Base-by-base conservation (phyloP, 192 early-diverging fungal genomes). In the Fimicolochytrium jonesii region DNA sequence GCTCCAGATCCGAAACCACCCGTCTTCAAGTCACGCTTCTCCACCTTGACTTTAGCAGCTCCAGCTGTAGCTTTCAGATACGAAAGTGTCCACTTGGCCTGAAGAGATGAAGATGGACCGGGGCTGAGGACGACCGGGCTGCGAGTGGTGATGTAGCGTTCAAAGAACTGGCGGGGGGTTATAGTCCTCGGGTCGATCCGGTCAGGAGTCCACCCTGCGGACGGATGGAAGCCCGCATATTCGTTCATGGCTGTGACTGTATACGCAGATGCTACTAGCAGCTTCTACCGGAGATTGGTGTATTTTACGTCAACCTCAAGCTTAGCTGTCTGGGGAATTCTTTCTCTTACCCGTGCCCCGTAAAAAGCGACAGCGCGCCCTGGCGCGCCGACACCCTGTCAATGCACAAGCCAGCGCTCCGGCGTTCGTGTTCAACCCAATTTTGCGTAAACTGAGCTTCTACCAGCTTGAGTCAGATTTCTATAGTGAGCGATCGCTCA, bases 141-240 rank as follows among this genome's bases (percentile, higher is more conserved):
- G 43, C 80, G 66, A 5, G 71, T 80, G 0, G 58, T 64, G n/a
- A 82, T 59, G 53, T 61, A 82, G 41, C 66, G 42, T 3, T 28
- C 41, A 47, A 69, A 79, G 53, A 82, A 82, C 6, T 48, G 41
- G 15, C 59, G 1, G 4, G 80, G 72, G 1, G 66, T 46, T 26
- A 75, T 66, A 17, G 9, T 25, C 3, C 30, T 31, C 10, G 68
- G 47, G 26, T 63, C 46, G 1, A 76, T 61, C 20, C 64, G 63
- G 3, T 54, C 58, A 18, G 68, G 66, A 11, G 28, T 26, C 77
- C 77, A 79, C 3, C 28, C 28, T n/a, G 60, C 4, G 0, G 63
- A 46, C n/a, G 76, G 79, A 30, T 71, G 68, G 61, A 81, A 81
- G 17, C 79, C 78, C 0, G 33, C 48, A 75, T 80, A 80, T 13